Conservation (phyloP, 345 rosid species). For the Litchi chinensis region DNA sequence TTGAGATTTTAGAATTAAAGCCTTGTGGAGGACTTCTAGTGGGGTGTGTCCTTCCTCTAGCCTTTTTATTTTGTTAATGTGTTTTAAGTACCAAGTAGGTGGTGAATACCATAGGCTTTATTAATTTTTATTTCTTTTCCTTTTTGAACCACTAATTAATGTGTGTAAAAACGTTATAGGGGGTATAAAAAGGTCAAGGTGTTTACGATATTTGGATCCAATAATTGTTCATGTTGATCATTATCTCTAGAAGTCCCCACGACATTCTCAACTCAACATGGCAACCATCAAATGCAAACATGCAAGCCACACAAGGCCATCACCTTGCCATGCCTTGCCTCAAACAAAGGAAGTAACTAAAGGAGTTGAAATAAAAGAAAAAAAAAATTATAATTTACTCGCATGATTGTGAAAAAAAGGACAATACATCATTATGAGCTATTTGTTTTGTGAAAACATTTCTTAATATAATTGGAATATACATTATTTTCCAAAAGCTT, state of each 20-base stretch:
- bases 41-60: not conserved
- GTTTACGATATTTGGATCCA: not conserved
- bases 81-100: not conserved
- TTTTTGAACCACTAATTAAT: not conserved
- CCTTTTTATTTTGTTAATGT: not conserved
- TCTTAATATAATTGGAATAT: too few species aligned
- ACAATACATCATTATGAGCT: not conserved
- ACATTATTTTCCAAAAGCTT: too few species aligned
- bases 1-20: not conserved
- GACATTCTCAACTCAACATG: not conserved
- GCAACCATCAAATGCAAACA: slow-evolving; percentile 6
- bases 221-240: not conserved
- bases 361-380: not conserved
- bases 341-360: not conserved
- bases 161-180: not conserved
- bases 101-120: not conserved
- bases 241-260: not conserved
- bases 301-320: not conserved
- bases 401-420: not conserved
- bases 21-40: not conserved
- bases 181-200: not conserved
- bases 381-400: not conserved
- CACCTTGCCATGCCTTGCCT: not conserved
- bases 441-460: too few species aligned
- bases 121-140: not conserved